Percentiles rank a stretch among this genome's conserved stretches.
Conservation (phyloP, 331 rosid genomes). For the Malus hybrid region DNA sequence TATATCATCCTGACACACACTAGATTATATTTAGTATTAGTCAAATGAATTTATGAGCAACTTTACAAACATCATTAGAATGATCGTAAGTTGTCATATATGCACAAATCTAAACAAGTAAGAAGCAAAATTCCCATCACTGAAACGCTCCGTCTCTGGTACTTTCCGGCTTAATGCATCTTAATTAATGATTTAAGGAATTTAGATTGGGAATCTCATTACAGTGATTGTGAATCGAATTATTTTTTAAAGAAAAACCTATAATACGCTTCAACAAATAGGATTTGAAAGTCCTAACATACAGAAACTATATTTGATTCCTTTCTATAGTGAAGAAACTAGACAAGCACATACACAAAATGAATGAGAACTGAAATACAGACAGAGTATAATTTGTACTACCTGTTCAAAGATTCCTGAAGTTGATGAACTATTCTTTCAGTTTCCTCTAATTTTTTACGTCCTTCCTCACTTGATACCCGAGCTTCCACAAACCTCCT, state of each 20-base stretch:
- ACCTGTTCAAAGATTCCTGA: constrained; percentile 88
- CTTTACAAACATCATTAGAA: neutral
- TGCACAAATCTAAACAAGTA: neutral
- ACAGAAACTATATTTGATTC: neutral
- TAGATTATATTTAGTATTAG: constrained; percentile 64
- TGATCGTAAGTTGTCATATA: neutral
- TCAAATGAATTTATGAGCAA: constrained; percentile 28
- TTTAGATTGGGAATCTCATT: neutral
- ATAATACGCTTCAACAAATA: neutral
- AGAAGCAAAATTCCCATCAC: neutral
- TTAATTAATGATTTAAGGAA: neutral
- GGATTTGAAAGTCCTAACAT: neutral
- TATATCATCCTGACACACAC: constrained; percentile 95
- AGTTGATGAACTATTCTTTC: constrained; percentile 72
- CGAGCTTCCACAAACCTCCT: constrained; percentile 53
- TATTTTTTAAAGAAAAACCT: neutral
- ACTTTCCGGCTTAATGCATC: neutral
- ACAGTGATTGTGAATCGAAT: neutral
- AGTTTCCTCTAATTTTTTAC: constrained; percentile 56
- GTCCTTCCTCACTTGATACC: constrained; percentile 49
- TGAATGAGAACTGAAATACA: constrained; percentile 8
- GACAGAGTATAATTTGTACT: constrained; percentile 23
- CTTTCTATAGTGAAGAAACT: neutral
- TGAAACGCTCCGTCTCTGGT: neutral
- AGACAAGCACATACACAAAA: neutral